Evolutionary conservation across 208 protist genomes (phyloP).

Genomic region (Zelonia costaricensis): DNA sequence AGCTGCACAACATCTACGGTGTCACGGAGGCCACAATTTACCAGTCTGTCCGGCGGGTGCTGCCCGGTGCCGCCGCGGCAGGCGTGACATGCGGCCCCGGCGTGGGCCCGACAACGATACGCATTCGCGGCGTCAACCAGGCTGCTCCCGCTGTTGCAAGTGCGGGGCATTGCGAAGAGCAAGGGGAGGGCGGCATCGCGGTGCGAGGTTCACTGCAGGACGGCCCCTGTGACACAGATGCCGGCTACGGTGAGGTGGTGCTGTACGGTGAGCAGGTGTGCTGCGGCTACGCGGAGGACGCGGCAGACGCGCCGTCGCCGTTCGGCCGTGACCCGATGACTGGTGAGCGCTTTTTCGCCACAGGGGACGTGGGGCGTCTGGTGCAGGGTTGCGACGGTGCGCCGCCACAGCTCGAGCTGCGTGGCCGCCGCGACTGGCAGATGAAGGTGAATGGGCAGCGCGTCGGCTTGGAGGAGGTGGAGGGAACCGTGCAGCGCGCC

Average conservation of each 20-base stretch:
- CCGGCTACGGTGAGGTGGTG: constrained; percentile 41
- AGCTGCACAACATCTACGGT: constrained; percentile 68
- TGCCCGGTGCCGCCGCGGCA: constrained; percentile 8
- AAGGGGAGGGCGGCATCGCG: too few species aligned
- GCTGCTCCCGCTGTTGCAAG: too few species aligned
- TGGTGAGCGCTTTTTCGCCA: constrained; percentile 36
- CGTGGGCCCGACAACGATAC: constrained; percentile 21
- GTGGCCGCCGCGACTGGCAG: constrained; percentile 52
- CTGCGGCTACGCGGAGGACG: constrained; percentile 40
- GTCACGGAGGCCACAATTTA: constrained; percentile 74
- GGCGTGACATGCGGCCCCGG: constrained; percentile 39
- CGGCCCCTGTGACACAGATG: too few species aligned
- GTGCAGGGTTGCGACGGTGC: background rate
- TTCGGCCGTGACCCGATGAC: constrained; percentile 16
- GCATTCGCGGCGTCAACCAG: constrained; percentile 18
- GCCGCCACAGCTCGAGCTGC: constrained; percentile 14
- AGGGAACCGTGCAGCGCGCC: constrained; percentile 26
- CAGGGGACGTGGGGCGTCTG: constrained; percentile 42
- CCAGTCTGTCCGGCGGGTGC: constrained; percentile 38
- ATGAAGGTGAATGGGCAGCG: constrained; percentile 67
- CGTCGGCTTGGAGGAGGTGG: constrained; percentile 58
- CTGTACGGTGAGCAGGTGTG: constrained; percentile 54
- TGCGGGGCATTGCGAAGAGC: too few species aligned
- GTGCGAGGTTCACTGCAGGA: too few species aligned
- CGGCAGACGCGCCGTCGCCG: background rate